phyloP scores from a whole-genome alignment of 208 protist species.

The Plasmodiophora brassicae region DNA sequence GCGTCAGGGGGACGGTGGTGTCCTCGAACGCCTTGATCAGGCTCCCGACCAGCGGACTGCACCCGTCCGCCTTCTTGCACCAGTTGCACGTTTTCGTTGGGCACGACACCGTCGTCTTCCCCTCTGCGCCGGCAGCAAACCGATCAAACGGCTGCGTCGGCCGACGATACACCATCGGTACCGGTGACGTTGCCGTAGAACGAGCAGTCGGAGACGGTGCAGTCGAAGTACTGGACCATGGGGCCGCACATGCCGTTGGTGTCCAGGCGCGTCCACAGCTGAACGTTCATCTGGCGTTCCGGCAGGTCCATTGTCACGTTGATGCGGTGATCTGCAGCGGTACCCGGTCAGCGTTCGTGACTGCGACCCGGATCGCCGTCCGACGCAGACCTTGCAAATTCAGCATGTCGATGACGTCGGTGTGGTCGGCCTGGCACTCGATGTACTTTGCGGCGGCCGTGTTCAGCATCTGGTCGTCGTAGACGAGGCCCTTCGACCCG shows the following conservation, averaged over 20 bases:
- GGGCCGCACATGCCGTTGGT: background rate
- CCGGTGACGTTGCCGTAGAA: background rate
- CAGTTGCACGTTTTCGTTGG: background rate
- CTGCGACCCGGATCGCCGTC: too few relatives aligned
- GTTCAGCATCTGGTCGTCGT: background rate
- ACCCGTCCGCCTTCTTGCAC: too few relatives aligned
- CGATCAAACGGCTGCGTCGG: background rate
- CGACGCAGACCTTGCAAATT: background rate
- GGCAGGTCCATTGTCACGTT: background rate
- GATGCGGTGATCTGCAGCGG: background rate
- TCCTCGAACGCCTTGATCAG: constrained; percentile 13
- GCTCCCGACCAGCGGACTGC: too few relatives aligned
- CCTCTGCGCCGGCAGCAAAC: background rate
- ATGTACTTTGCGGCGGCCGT: background rate
- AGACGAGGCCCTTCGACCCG: background rate
- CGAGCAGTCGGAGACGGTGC: constrained; percentile 4
- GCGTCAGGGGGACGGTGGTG: background rate
- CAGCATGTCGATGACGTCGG: background rate
- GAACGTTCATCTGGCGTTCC: background rate
- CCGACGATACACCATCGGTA: background rate
- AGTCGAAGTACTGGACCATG: background rate
- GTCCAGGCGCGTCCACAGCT: background rate
- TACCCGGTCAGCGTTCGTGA: background rate
- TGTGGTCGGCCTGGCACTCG: background rate
- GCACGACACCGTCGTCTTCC: background rate